Evolutionary conservation across 305 asterid genomes (phyloP).

Genomic region (Vinca major): DNA sequence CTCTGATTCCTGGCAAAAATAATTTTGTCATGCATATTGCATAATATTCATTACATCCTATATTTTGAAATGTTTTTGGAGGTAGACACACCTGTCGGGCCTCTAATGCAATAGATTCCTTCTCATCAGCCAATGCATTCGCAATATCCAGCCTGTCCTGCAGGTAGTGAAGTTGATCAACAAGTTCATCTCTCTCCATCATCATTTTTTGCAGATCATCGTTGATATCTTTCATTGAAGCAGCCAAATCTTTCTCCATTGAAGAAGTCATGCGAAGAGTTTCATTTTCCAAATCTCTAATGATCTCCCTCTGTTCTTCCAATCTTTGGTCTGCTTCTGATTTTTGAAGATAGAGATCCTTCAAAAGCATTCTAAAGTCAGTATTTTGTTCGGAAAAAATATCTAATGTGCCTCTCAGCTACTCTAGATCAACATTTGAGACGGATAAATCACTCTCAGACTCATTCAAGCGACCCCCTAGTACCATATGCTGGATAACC

Average conservation of each 20-base stretch:
- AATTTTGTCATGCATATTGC: conserved; percentile 20
- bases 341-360: conserved; percentile 59
- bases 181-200: conserved; percentile 53
- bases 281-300: conserved; percentile 62
- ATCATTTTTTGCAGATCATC: conserved; percentile 40
- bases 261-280: conserved; percentile 48
- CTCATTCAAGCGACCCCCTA: conserved; percentile 47
- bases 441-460: conserved; percentile 41
- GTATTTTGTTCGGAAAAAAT: conserved; percentile 49
- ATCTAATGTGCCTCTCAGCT: conserved; percentile 37
- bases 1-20: conserved; percentile 52
- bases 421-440: conserved; percentile 45
- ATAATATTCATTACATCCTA: conserved; percentile 14
- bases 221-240: conserved; percentile 34
- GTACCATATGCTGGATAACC: conserved; percentile 38
- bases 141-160: conserved; percentile 61
- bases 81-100: conserved; percentile 52
- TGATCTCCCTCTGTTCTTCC: conserved; percentile 53
- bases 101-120: conserved; percentile 71
- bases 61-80: conserved; percentile 18
- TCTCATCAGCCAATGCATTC: conserved; percentile 71
- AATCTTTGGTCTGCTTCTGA: conserved; percentile 54
- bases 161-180: conserved; percentile 48
- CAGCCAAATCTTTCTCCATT: conserved; percentile 33
- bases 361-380: conserved; percentile 46